Evolutionary conservation across 2,329 filamentous ascomycete species (phyloP), one percentile per base, ranked within the genome.

Genomic region (Incumbomyces delicatus): DNA sequence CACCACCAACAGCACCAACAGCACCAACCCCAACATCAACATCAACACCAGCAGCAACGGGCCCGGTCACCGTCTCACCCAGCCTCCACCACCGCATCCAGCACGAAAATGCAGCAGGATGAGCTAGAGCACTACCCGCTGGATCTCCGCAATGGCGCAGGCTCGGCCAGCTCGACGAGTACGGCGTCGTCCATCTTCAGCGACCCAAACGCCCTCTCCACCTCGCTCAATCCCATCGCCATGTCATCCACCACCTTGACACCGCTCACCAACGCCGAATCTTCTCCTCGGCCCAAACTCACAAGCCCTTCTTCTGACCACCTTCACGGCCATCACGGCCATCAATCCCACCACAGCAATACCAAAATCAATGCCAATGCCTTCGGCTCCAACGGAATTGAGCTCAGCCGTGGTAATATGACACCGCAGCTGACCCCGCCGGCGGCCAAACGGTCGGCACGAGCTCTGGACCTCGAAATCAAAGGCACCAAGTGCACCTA

Each of bases 171-270:
- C 66, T 87, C 84, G 60, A 73, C 76, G 48, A 87, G 81, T 67
- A 78, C 80, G 45, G 75, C 75, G 42, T 87, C 83, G 37, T 87
- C 86, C 46, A 72, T 83, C 54, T 85, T 85, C 66, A 85, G 80
- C 65, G 69, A 72, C 57, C 68, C 69, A 56, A 68, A 70, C 53
- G 63, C 70, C 49, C 66, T 70, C 47, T 63, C 69, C 57, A 62
- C 70, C 58, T 78, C 77, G 62, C 67, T 75, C 61, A 76, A 75
- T 57, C 66, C 74, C 63, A 72, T 75, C 61, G 73, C 74, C 54
- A 63, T 71, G 52, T 70, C 70, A 18, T 52, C 61, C 52, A 70
- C 73, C 62, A 75, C 73, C 51, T 67, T 81, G 44, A 84, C 81
- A 17, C 81, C 81, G 50, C 69, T 83, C 60, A 84, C 80, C 54